Evolutionary conservation across 2,329 filamentous ascomycete genomes (phyloP).

Genomic region (Aureobasidium sp.): DNA sequence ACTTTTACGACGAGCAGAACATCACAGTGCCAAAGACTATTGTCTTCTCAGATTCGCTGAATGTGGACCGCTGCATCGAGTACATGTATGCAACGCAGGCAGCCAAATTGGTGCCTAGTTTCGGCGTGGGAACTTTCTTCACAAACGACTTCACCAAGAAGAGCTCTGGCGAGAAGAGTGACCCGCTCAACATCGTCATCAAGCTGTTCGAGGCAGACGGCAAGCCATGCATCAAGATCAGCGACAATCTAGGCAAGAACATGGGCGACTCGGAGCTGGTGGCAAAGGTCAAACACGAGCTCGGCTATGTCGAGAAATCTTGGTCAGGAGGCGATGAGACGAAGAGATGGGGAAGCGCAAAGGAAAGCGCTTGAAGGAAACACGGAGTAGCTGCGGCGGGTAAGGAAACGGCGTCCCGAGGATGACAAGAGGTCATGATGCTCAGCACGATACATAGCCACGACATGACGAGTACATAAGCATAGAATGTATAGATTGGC

Average conservation of each 20-base stretch:
- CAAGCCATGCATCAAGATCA: conserved; percentile 83
- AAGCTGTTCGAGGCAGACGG: conserved; percentile 83
- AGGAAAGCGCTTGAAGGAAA: not conserved
- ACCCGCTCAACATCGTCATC: conserved; percentile 94
- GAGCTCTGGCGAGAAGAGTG: conserved; percentile 69
- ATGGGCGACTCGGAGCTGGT: conserved; percentile 78
- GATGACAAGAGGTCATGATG: not conserved
- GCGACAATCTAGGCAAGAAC: conserved; percentile 81
- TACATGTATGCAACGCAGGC: conserved; percentile 80
- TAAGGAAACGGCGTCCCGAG: not conserved
- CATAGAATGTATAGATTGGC: not conserved
- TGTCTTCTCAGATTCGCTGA: conserved; percentile 91
- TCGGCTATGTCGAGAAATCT: conserved; percentile 77
- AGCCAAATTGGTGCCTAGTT: conserved; percentile 73
- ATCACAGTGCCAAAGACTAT: conserved; percentile 78
- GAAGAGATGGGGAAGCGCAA: conserved; percentile 59
- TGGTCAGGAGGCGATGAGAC: conserved; percentile 83
- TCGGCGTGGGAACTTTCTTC: conserved; percentile 91
- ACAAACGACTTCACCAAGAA: conserved; percentile 81
- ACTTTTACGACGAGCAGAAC: conserved; percentile 68
- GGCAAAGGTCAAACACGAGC: conserved; percentile 68
- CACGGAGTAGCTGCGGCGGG: not conserved
- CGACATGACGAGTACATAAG: conserved; percentile 1
- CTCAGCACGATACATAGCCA: not conserved
- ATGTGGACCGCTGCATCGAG: conserved; percentile 81